Conservation (phyloP, 805 yeast species). For the Saccharomyces mikatae region DNA sequence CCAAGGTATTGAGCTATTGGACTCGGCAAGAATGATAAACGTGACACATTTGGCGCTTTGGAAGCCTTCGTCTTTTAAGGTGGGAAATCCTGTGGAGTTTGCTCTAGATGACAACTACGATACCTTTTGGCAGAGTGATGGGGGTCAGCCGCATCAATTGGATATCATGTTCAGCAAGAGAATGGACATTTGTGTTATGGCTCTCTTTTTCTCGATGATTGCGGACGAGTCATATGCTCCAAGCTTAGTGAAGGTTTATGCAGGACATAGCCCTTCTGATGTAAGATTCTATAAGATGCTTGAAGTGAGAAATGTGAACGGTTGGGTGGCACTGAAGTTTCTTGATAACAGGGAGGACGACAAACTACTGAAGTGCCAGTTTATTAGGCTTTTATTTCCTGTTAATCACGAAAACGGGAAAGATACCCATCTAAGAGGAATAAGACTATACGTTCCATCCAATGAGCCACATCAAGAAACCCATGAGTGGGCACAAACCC, state of each 20-base stretch:
- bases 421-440: slow-evolving; percentile 80
- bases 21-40: slow-evolving; percentile 49
- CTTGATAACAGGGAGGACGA: slow-evolving; percentile 20
- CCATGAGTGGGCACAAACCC: background rate
- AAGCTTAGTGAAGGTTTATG: slow-evolving; percentile 24
- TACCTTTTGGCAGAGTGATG: slow-evolving; percentile 92
- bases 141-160: slow-evolving; percentile 75
- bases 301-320: slow-evolving; percentile 24
- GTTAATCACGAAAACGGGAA: slow-evolving; percentile 89
- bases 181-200: slow-evolving; percentile 59
- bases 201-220: slow-evolving; percentile 60
- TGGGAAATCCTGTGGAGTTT: slow-evolving; percentile 63
- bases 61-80: slow-evolving; percentile 70
- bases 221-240: slow-evolving; percentile 94
- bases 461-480: background rate
- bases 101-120: slow-evolving; percentile 66
- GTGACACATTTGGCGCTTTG: slow-evolving; percentile 77
- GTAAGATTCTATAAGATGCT: slow-evolving; percentile 20
- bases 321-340: slow-evolving; percentile 26
- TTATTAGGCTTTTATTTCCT: slow-evolving; percentile 24
- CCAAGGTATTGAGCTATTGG: slow-evolving; percentile 19
- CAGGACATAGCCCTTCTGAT: slow-evolving; percentile 27
- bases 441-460: slow-evolving; percentile 33
- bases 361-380: slow-evolving; percentile 23
- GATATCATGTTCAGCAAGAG: slow-evolving; percentile 73